Percentiles rank a stretch among this genome's conserved stretches.
These are phyloP conservation scores for Candida pini DNA, from an alignment of 805 yeast species.

Conservation along the genomic window DNA sequence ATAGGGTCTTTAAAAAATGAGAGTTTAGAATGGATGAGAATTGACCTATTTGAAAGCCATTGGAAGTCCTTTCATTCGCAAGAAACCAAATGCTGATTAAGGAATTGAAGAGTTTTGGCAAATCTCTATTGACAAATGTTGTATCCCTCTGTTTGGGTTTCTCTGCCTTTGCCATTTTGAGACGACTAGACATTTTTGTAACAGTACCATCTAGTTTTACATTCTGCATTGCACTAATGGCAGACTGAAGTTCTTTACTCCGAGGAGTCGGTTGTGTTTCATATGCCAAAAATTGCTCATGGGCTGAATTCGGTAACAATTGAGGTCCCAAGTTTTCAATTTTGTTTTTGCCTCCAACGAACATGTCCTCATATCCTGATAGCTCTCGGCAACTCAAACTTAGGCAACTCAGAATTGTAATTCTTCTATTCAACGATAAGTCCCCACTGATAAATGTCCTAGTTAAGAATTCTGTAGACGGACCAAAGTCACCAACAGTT, in stretches of 20 bases:
- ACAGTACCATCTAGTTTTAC: conserved; percentile 33
- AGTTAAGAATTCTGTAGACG: conserved; percentile 39
- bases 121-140: conserved; percentile 32
- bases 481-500: conserved; percentile 41
- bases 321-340: conserved; percentile 23
- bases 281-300: conserved; percentile 33
- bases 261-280: conserved; percentile 8
- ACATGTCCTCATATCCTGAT: conserved; percentile 52
- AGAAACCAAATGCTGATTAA: conserved; percentile 43
- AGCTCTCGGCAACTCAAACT: conserved; percentile 72
- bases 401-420: conserved; percentile 60
- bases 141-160: conserved; percentile 20
- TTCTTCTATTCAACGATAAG: conserved; percentile 72
- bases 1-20: conserved; percentile 56
- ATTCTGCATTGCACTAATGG: conserved; percentile 14
- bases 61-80: conserved; percentile 31
- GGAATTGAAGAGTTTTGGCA: conserved; percentile 47
- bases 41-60: conserved; percentile 42
- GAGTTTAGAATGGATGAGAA: conserved; percentile 49
- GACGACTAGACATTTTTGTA: conserved; percentile 34
- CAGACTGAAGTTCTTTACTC: conserved; percentile 3
- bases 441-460: conserved; percentile 61
- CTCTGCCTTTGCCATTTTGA: not conserved
- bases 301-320: conserved; percentile 42
- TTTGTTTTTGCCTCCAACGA: conserved; percentile 33